Base-by-base conservation (phyloP, 305 asterid species). In the Rubia tinctorum region DNA sequence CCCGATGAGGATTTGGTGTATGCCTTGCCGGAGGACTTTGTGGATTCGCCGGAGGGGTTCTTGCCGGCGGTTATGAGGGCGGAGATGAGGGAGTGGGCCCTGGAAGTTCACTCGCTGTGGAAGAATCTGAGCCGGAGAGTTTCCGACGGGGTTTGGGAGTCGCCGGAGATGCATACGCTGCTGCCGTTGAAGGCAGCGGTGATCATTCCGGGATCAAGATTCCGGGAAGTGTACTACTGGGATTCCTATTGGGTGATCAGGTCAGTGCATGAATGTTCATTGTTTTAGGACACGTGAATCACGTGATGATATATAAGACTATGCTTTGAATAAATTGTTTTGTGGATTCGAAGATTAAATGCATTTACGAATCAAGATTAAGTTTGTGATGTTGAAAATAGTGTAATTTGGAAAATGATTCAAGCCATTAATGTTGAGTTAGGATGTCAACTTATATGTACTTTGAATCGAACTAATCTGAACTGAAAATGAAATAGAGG, bases 141-240 rank as follows among this genome's bases (percentile, higher is more conserved):
- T 53, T 87, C 96, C 55, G 79, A 55, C 47, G 76, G 78, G 76
- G 98, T 95, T 65, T 10, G 75, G 61, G 74, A 82, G 72, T 66
- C 75, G 18, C 96, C 98, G 62, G 89, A 85, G 8, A 64, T 79
- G 47, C 80, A 85, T 69, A 90, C 98, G 40, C 58, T 95, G 88
- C 65, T 95, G 82, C 97, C 97, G 2, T 76, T 95, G 88, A 64
- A 82, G 63, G 80, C 85, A 71, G 87, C 96, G 68, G 91, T 87
- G 69, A 77, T 95, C 7, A 88, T 95, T n/a, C 99, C 98, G 7
- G 99, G 99, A 60, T 90, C 99, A 1, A 75, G 98, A 69, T 92
- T 92, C 69, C 80, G 88, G 64, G 99, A 92, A 85, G 97, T 92
- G 71, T 95, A 95, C 76, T 90, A 95, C 37, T 95, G 99, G 99